A percentile compares a stretch with the other conserved stretches of the same genome.
Conservation (phyloP, 2,329 filamentous ascomycete genomes). For the Cadophora malorum region DNA sequence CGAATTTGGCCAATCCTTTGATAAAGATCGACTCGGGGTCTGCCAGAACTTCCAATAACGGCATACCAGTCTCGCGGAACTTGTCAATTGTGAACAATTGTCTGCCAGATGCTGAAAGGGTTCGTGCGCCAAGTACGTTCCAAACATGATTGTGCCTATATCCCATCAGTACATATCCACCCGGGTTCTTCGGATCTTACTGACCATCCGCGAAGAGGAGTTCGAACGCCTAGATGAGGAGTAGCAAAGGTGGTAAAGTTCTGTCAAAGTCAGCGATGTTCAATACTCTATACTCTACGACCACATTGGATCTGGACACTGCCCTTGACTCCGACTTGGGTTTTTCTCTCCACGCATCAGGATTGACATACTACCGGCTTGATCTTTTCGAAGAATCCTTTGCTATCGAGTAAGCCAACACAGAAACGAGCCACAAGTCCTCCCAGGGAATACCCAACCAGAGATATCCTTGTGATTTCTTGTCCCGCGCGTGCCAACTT, state of each 20-base stretch:
- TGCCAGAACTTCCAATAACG: slow-evolving; percentile 80
- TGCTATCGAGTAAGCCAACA: slow-evolving; percentile 81
- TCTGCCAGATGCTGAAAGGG: slow-evolving; percentile 80
- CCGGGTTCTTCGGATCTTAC: neutral
- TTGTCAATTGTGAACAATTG: slow-evolving; percentile 88
- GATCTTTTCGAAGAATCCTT: slow-evolving; percentile 79
- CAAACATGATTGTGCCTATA: slow-evolving; percentile 65
- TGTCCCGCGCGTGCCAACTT: slow-evolving; percentile 66
- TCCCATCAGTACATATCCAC: neutral
- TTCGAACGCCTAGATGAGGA: slow-evolving; percentile 79
- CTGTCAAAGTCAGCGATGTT: slow-evolving; percentile 46
- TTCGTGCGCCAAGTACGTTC: slow-evolving; percentile 85
- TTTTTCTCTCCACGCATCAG: slow-evolving; percentile 1
- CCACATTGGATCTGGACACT: slow-evolving; percentile 14
- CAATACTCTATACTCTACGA: neutral
- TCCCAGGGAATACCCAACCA: slow-evolving; percentile 89
- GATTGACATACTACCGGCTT: slow-evolving; percentile 70
- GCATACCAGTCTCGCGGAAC: slow-evolving; percentile 82
- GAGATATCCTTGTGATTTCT: slow-evolving; percentile 79
- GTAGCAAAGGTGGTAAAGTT: slow-evolving; percentile 95
- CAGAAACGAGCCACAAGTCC: slow-evolving; percentile 87
- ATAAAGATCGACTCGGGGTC: slow-evolving; percentile 89
- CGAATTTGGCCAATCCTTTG: slow-evolving; percentile 76
- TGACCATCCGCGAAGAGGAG: slow-evolving; percentile 66
- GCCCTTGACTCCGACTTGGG: slow-evolving; percentile 13